Conservation (phyloP, 176 grass and related monocot genomes). For the Areca catechu region DNA sequence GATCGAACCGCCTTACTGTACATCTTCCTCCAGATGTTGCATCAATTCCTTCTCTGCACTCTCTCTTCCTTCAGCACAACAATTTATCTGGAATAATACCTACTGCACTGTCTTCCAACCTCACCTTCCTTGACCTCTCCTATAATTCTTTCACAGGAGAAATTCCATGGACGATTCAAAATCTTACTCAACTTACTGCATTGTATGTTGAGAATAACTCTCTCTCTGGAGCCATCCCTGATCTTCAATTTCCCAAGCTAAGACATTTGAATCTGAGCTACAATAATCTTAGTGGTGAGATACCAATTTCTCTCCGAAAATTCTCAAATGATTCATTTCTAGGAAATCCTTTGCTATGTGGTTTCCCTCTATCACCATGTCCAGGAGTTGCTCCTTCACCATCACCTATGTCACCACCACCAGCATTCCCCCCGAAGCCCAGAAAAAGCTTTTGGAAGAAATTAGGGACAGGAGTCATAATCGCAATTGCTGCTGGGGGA, state of each 20-base stretch:
- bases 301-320: constrained; percentile 63
- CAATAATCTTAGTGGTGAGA: constrained; percentile 84
- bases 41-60: constrained; percentile 85
- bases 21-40: constrained; percentile 79
- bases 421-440: constrained; percentile 19
- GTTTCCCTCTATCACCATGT: constrained; percentile 53
- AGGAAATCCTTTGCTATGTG: constrained; percentile 78
- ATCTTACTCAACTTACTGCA: constrained; percentile 72
- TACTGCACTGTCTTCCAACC: constrained; percentile 56
- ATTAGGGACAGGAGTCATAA: constrained; percentile 48
- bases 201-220: constrained; percentile 90
- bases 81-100: constrained; percentile 86
- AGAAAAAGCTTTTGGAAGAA: constrained; percentile 66
- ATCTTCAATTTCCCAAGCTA: constrained; percentile 65
- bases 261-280: constrained; percentile 88
- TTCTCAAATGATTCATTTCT: constrained; percentile 70
- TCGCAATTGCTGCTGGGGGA: constrained; percentile 51
- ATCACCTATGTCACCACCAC: constrained; percentile 34
- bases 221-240: constrained; percentile 75
- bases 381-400: constrained; percentile 46
- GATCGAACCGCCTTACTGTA: constrained; percentile 75
- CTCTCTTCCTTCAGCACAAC: constrained; percentile 88
- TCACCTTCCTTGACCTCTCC: constrained; percentile 83
- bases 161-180: constrained; percentile 70
- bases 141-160: constrained; percentile 78